phyloP scores from a whole-genome alignment of 805 yeast species.

The Monosporozyma aerobia region DNA sequence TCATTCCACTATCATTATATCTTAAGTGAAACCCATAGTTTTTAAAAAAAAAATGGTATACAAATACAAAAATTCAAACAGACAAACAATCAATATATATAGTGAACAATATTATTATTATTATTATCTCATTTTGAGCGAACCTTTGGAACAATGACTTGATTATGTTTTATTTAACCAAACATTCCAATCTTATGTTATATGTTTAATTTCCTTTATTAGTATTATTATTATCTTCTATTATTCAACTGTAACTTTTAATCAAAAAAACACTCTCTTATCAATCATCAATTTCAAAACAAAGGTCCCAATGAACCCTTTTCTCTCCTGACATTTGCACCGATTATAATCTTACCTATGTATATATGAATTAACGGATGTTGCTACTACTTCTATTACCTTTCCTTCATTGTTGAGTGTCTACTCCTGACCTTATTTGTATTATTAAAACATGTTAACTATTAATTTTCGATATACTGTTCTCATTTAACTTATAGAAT shows the following conservation, averaged over 20 bases:
- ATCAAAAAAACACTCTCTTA: background rate
- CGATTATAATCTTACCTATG: background rate
- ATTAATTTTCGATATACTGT: background rate
- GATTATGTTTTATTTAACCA: background rate
- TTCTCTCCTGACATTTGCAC: background rate
- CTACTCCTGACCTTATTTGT: background rate
- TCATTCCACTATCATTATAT: background rate
- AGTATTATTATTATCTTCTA: background rate
- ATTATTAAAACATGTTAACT: background rate
- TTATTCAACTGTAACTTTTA: background rate
- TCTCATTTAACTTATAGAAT: background rate
- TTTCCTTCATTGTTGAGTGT: background rate
- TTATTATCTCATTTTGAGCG: background rate
- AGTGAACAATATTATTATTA: background rate
- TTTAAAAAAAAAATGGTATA: background rate
- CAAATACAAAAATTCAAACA: background rate
- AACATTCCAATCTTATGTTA: background rate
- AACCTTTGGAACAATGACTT: constrained; percentile 1
- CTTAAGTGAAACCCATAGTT: background rate
- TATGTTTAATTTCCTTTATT: background rate
- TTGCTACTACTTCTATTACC: background rate
- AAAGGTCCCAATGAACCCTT: too few relatives aligned
- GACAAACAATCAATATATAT: background rate
- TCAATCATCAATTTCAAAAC: background rate
- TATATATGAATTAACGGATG: background rate